Conservation (phyloP, 2,329 filamentous ascomycete genomes). For the Ophiostoma piceae region DNA sequence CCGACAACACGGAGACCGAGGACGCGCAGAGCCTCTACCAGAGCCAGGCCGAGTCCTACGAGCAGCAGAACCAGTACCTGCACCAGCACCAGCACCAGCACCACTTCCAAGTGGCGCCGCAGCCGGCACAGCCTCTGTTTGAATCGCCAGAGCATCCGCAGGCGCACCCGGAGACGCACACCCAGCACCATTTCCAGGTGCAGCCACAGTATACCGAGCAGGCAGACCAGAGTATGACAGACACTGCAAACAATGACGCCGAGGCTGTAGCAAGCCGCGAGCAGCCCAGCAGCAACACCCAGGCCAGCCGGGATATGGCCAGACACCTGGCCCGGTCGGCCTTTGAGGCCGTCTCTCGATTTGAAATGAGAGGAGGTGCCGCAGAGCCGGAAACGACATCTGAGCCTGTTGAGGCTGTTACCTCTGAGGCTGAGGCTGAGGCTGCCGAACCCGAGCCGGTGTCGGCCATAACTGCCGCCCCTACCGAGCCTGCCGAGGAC, state of each 20-base stretch:
- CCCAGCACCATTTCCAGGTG: background rate
- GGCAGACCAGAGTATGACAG: background rate
- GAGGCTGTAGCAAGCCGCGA: background rate
- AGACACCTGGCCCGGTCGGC: background rate
- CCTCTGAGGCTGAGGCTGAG: background rate
- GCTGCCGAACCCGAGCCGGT: background rate
- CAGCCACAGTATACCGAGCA: background rate
- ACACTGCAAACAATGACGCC: background rate
- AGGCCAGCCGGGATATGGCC: background rate
- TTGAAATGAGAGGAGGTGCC: background rate
- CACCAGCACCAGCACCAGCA: background rate
- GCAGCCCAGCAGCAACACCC: background rate
- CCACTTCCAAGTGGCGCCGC: background rate
- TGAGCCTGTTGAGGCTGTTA: background rate
- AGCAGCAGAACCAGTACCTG: background rate
- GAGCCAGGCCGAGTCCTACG: background rate
- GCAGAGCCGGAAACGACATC: background rate
- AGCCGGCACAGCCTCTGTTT: background rate
- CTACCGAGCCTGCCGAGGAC: background rate
- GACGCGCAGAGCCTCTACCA: background rate
- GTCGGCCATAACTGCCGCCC: background rate
- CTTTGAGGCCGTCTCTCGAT: background rate
- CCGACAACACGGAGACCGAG: background rate
- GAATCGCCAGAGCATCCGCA: background rate
- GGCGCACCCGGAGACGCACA: background rate